These are phyloP conservation scores for Juncus effusus DNA, from an alignment of 176 grass and related monocot genomes.

Conservation along the genomic window DNA sequence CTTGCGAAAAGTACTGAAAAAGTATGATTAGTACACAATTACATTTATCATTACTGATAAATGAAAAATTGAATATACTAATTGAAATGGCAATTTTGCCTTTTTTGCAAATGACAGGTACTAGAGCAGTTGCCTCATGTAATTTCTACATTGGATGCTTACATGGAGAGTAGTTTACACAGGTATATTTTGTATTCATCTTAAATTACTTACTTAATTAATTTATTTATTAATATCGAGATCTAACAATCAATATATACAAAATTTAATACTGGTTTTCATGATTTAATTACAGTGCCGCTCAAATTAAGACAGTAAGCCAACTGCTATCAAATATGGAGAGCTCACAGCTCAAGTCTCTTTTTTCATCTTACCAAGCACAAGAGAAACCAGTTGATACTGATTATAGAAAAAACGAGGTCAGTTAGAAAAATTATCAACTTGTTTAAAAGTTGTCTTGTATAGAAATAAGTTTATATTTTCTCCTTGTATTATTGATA, in stretches of 20 bases:
- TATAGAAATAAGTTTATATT: too few species aligned
- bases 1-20: conserved; percentile 66
- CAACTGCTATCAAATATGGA: conserved; percentile 78
- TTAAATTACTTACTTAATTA: not conserved
- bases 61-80: not conserved
- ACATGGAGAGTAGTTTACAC: conserved; percentile 78
- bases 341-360: conserved; percentile 55
- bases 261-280: too few species aligned
- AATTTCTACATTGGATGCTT: conserved; percentile 86
- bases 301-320: conserved; percentile 73
- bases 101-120: conserved; percentile 10
- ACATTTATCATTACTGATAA: not conserved
- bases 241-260: conserved; percentile 4
- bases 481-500: too few species aligned
- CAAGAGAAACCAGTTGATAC: conserved; percentile 29
- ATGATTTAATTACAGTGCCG: conserved; percentile 33
- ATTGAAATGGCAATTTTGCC: not conserved
- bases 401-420: too few species aligned
- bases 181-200: conserved; percentile 41
- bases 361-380: conserved; percentile 9
- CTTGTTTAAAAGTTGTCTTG: too few species aligned
- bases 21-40: conserved; percentile 32
- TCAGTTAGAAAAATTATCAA: too few species aligned
- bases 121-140: conserved; percentile 67
- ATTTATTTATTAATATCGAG: too few species aligned